Evolutionary conservation across 2,329 filamentous ascomycete species (phyloP), one percentile per base, ranked within the genome.

Genomic region (Camptophora hylomeconis): DNA sequence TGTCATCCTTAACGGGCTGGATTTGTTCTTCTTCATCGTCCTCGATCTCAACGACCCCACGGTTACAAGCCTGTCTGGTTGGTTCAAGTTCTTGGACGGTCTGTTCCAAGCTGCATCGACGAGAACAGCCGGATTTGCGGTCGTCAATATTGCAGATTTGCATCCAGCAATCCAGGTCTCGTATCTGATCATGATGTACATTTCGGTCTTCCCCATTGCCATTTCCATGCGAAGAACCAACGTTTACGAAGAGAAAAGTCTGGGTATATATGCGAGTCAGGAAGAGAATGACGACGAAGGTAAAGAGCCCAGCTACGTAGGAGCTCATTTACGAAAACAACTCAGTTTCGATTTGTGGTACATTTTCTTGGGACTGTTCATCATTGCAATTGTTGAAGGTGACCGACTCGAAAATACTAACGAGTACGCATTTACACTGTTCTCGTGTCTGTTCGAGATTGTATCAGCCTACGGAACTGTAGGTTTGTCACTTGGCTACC

Each of bases 261-360:
- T 78, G 4, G 73, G 71, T 1, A 61, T 75, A 15, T 76, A 74
- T 42, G 81, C 77, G 41, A 82, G 76, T 1, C 67, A 89, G 1
- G 61, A 65, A n/a, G 48, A 53, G 2, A 61, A 65, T 2, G 56
- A 63, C 2, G 56, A 61, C 3, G 62, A 69, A 9, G 65, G 66
- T 14, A 67, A 60, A 20, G 69, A 77, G 23, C 71, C 82, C 24
- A 87, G 77, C 36, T 95, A 94, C 45, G 78, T 98, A 28, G 81
- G 83, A 3, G 76, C 81, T 28, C 89, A 98, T 70, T 67, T 98
- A 51, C 80, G 89, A 20, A 75, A 80, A 25, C 89, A 98, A 54
- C 69, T 98, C 19, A 92, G 84, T 30, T 98, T 98, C 58, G 89
- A 98, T 56, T 55, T 98, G 54, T 98, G 89, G 89, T 98, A 84